phyloP scores from a whole-genome alignment of 208 protist genomes.

The Acanthamoeba culbertsoni region DNA sequence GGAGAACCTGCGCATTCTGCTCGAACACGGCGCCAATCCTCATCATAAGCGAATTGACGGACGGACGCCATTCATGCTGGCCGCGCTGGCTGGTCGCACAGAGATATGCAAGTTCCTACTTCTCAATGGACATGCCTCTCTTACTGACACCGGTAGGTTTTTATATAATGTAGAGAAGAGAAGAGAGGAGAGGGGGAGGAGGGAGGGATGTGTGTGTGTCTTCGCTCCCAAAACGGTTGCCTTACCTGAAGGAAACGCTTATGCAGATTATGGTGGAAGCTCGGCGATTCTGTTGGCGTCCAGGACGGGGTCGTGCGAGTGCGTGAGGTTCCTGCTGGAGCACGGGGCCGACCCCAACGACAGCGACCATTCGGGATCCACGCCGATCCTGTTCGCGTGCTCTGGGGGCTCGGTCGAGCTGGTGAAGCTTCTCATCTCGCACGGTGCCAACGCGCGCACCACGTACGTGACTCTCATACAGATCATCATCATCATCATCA shows the following conservation, averaged over 20 bases:
- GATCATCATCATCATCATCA: no score
- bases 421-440: neutral
- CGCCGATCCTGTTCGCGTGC: constrained; percentile 20
- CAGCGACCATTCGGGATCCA: neutral
- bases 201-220: no score
- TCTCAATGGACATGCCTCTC: neutral
- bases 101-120: neutral
- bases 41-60: neutral
- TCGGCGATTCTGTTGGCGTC: neutral
- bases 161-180: neutral
- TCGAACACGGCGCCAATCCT: neutral
- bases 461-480: no score
- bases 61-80: neutral
- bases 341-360: constrained; percentile 1
- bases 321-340: constrained; percentile 12
- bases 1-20: constrained; percentile 8
- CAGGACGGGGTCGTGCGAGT: neutral
- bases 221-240: neutral
- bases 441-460: neutral
- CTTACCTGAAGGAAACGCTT: neutral
- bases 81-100: neutral
- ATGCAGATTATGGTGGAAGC: neutral
- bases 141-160: neutral
- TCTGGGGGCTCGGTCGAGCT: neutral
- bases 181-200: neutral